A percentile compares a stretch with the other conserved stretches of the same genome.
These are phyloP conservation scores for Acephala macrosclerotiorum DNA, from an alignment of 2,329 filamentous ascomycete species.

Conservation along the genomic window DNA sequence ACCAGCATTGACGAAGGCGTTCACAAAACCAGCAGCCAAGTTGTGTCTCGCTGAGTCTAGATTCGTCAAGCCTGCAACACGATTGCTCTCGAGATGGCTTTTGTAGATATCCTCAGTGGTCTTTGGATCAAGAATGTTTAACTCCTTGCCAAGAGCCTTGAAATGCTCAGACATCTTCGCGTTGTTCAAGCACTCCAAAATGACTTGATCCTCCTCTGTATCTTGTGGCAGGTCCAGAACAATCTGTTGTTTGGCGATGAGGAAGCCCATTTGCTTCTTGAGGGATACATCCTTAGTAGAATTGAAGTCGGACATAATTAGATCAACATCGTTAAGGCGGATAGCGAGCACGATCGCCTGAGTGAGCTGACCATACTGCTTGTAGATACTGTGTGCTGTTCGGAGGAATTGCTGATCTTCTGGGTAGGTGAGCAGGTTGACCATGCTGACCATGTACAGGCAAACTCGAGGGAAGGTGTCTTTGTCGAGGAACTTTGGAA, in stretches of 20 bases:
- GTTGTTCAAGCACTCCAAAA: constrained; percentile 87
- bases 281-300: constrained; percentile 81
- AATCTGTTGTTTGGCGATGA: constrained; percentile 91
- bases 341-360: constrained; percentile 96
- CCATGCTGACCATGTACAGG: constrained; percentile 99
- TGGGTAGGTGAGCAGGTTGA: constrained; percentile 94
- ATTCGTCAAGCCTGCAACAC: constrained; percentile 92
- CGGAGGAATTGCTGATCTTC: constrained; percentile 96
- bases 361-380: constrained; percentile 88
- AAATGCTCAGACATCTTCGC: constrained; percentile 89
- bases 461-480: constrained; percentile 94
- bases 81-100: constrained; percentile 94
- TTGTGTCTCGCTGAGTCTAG: constrained; percentile 96
- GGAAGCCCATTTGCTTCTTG: constrained; percentile 92
- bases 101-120: constrained; percentile 99
- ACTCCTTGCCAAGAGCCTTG: constrained; percentile 90
- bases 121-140: constrained; percentile 97
- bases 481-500: constrained; percentile 88
- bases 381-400: constrained; percentile 93
- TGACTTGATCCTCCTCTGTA: constrained; percentile 73
- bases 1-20: constrained; percentile 95
- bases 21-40: constrained; percentile 93
- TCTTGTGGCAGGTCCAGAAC: constrained; percentile 73
- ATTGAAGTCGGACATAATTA: constrained; percentile 84
- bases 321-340: constrained; percentile 82